phyloP scores from a whole-genome alignment of 2,329 filamentous ascomycete genomes.

The Claviceps maximensis region DNA sequence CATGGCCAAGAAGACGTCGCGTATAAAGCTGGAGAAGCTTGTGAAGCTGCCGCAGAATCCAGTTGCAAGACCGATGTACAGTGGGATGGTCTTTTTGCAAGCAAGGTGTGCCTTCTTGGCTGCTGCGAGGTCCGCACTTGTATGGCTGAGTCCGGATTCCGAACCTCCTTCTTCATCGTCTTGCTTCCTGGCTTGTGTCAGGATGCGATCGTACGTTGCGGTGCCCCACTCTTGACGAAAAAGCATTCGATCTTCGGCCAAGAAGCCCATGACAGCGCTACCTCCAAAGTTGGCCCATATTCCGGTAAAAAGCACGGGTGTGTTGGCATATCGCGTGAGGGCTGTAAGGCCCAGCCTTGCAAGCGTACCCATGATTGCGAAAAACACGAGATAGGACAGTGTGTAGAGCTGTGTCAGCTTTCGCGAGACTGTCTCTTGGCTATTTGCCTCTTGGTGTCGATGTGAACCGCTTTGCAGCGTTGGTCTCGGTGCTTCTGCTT shows the following conservation, averaged over 20 bases:
- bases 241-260: constrained; percentile 63
- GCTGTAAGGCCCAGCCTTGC: constrained; percentile 69
- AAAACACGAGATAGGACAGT: constrained; percentile 71
- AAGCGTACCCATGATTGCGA: constrained; percentile 73
- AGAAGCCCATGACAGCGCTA: constrained; percentile 71
- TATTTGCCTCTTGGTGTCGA: constrained; percentile 2
- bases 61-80: constrained; percentile 76
- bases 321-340: constrained; percentile 65
- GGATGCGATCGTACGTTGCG: constrained; percentile 23
- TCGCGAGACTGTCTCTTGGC: constrained; percentile 26
- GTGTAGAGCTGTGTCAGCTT: constrained; percentile 52
- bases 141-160: not conserved
- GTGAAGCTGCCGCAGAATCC: constrained; percentile 87
- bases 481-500: constrained; percentile 5
- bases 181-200: constrained; percentile 17
- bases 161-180: constrained; percentile 25
- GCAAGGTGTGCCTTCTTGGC: constrained; percentile 46
- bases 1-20: constrained; percentile 66
- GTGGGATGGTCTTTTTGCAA: constrained; percentile 71
- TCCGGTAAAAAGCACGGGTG: constrained; percentile 59
- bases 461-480: constrained; percentile 7
- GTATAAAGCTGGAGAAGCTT: constrained; percentile 75
- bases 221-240: constrained; percentile 57
- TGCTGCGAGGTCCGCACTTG: constrained; percentile 24
- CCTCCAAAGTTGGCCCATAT: constrained; percentile 85